Base-by-base conservation (phyloP, 768 basidiomycete genomes). In the Tricholoma terreum region DNA sequence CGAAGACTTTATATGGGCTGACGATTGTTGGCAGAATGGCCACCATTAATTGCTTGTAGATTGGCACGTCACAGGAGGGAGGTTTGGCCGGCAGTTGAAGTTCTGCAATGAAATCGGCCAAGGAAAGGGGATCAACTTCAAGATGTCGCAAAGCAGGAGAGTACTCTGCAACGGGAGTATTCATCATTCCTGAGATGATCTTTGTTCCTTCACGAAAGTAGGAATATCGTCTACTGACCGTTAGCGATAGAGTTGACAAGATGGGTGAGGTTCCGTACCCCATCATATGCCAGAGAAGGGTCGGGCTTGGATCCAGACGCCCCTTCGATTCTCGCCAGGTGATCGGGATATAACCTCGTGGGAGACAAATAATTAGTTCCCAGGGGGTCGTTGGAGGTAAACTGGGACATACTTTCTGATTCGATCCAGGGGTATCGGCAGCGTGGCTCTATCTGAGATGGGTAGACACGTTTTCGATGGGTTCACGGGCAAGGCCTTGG, bases 391-490 rank as follows among this genome's bases (percentile, higher is more conserved):
- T n/a, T n/a, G n/a, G n/a, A 22, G 6, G 43, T 0, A 9, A 4
- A 49, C n/a, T 9, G 21, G 9, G 3, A 52, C 67, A 56, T 52
- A 77, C 78, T 64, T 66, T 67, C 71, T 68, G 11, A 80, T 70
- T 14, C 65, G 57, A 9, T 65, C 58, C 33, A 83, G 62, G 1
- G 73, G 65, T 14, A 76, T 33, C 11, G 60, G 61, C 0, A 76
- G 11, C 7, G 22, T 68, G 1, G 75, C 73, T 35, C 67, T 61
- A 19, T 67, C 66, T 15, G 52, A 57, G 21, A 72, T 60, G 1
- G 79, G 78, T 10, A 83, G 69, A 61, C 76, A 71, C 11, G 57
- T 60, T 50, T 76, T 74, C 2, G 76, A 74, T 0, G 83, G 83
- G 63, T 83, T 77, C 15, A 84, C 58, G 51, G 83, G 78, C 7